phyloP scores from a whole-genome alignment of 108 stramenopile species.

The Schizochytrium sp. region DNA sequence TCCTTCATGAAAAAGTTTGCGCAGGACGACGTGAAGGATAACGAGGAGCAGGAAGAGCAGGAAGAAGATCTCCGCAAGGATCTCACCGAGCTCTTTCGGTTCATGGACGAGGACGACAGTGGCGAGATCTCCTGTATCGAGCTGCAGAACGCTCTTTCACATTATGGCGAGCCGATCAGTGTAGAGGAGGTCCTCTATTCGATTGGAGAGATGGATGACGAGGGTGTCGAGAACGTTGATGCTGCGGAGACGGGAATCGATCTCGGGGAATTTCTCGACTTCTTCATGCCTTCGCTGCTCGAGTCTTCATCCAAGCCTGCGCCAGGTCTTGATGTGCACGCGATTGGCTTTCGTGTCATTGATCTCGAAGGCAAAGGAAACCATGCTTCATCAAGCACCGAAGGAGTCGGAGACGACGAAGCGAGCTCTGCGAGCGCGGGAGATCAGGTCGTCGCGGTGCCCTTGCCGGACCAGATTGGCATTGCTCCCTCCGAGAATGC shows the following conservation, averaged over 20 bases:
- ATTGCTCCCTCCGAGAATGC: not conserved
- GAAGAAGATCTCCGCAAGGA: not conserved
- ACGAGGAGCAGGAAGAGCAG: not conserved
- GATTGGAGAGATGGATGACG: constrained; percentile 16
- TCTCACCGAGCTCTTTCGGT: not conserved
- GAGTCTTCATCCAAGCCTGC: not conserved
- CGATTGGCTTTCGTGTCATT: not conserved
- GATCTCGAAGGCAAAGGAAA: not conserved
- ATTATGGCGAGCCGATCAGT: not conserved
- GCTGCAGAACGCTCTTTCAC: not conserved
- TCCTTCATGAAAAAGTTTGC: not conserved
- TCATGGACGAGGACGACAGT: not conserved
- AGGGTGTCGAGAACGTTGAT: not conserved
- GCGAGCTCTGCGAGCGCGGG: no score
- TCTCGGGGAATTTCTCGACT: not conserved
- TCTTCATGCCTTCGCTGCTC: not conserved
- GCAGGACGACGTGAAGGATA: not conserved
- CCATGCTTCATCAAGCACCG: not conserved
- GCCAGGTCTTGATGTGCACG: not conserved
- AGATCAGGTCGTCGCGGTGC: not conserved
- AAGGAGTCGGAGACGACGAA: not conserved
- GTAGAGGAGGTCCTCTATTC: not conserved
- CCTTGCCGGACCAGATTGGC: not conserved
- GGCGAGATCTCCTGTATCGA: constrained; percentile 6
- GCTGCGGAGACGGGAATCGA: not conserved